A percentile compares a stretch with the other conserved stretches of the same genome.
phyloP scores from a whole-genome alignment of 2,329 filamentous ascomycete species.

The Exophiala xenobiotica region DNA sequence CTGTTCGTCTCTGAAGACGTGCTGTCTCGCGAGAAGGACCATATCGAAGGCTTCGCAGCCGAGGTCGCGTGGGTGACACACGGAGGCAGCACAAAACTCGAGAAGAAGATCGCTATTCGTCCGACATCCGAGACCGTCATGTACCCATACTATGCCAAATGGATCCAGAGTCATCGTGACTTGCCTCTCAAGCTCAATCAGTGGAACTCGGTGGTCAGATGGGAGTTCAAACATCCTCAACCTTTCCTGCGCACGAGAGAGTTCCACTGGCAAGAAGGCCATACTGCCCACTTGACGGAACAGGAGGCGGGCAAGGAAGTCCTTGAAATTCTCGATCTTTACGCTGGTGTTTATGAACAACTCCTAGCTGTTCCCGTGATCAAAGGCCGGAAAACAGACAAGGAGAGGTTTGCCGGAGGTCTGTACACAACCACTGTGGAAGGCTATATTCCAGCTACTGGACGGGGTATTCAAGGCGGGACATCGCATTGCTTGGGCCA shows the following conservation, averaged over 20 bases:
- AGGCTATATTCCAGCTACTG: conserved; percentile 93
- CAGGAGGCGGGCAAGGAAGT: conserved; percentile 81
- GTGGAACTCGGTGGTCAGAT: conserved; percentile 93
- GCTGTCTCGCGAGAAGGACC: conserved; percentile 82
- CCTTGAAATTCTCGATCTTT: conserved; percentile 87
- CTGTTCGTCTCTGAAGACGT: conserved; percentile 94
- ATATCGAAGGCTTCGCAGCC: conserved; percentile 97
- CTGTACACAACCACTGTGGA: conserved; percentile 97
- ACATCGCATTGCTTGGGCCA: conserved; percentile 94
- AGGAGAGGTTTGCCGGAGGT: conserved; percentile 96
- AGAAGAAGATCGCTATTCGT: conserved; percentile 71
- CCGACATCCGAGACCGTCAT: conserved; percentile 76
- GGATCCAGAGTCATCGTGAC: conserved; percentile 95
- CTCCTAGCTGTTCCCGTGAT: conserved; percentile 93
- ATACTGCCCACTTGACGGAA: conserved; percentile 86
- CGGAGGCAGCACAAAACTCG: conserved; percentile 87
- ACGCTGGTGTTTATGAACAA: conserved; percentile 88
- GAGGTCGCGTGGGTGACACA: conserved; percentile 55
- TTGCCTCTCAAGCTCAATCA: conserved; percentile 93
- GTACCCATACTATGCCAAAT: conserved; percentile 94
- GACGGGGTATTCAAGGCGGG: conserved; percentile 92
- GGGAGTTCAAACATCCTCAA: conserved; percentile 92
- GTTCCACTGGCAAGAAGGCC: conserved; percentile 97
- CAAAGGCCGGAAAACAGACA: conserved; percentile 90
- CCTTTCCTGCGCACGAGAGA: conserved; percentile 88